A percentile compares a stretch with the other conserved stretches of the same genome.
Conservation (phyloP, 1,284 basidiomycete species). For the Rhizoctonia solani region DNA sequence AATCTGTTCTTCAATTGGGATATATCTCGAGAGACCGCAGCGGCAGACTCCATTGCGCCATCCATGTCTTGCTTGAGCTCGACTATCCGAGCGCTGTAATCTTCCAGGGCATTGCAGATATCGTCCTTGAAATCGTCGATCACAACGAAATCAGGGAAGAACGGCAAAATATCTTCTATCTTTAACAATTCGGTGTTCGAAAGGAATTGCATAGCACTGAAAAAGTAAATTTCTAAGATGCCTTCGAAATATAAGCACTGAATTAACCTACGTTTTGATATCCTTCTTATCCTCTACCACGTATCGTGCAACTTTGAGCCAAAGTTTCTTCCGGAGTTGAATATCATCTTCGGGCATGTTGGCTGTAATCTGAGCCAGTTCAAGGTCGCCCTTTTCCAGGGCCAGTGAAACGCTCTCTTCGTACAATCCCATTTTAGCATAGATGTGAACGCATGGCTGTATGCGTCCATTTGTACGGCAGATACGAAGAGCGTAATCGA, state of each 20-base stretch:
- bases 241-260: conserved; percentile 32
- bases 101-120: conserved; percentile 94
- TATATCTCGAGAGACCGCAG: conserved; percentile 93
- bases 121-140: conserved; percentile 99
- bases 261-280: conserved; percentile 82
- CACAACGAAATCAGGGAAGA: conserved; percentile 99
- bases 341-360: conserved; percentile 91
- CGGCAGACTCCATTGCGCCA: conserved; percentile 88
- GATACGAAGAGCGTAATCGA: conserved; percentile 93
- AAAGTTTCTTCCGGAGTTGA: conserved; percentile 89
- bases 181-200: conserved; percentile 93
- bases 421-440: conserved; percentile 96
- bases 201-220: conserved; percentile 93
- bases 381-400: conserved; percentile 88
- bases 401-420: conserved; percentile 97
- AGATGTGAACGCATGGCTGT: conserved; percentile 94
- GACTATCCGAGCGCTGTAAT: conserved; percentile 92
- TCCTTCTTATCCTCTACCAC: conserved; percentile 97
- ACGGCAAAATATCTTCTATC: conserved; percentile 98
- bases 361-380: conserved; percentile 90
- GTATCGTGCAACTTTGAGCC: conserved; percentile 96
- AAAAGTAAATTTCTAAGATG: conserved; percentile 1
- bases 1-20: conserved; percentile 86
- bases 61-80: conserved; percentile 94
- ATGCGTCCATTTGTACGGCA: conserved; percentile 83